Evolutionary conservation across 2,329 filamentous ascomycete genomes (phyloP).

Genomic region (Neurospora sp.): DNA sequence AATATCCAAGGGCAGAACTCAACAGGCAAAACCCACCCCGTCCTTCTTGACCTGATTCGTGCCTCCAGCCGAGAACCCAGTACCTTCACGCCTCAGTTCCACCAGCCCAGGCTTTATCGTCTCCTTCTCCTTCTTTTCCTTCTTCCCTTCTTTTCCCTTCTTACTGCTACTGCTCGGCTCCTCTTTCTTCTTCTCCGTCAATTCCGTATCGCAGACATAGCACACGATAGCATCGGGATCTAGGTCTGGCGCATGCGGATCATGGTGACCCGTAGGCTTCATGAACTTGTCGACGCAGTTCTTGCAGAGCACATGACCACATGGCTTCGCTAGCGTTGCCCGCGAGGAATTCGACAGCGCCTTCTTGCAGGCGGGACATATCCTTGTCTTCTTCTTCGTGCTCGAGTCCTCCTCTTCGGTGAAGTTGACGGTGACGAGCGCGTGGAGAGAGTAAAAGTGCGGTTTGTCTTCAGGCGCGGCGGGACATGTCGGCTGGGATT

Average conservation of each 20-base stretch:
- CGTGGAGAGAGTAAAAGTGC: conserved; percentile 71
- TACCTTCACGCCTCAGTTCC: conserved; percentile 75
- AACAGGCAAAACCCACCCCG: conserved; percentile 78
- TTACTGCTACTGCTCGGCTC: conserved; percentile 26
- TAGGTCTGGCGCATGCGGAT: conserved; percentile 49
- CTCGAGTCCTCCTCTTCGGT: conserved; percentile 54
- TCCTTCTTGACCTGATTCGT: conserved; percentile 70
- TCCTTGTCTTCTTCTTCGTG: conserved; percentile 30
- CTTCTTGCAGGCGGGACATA: conserved; percentile 84
- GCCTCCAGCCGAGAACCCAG: conserved; percentile 85
- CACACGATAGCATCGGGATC: conserved; percentile 48
- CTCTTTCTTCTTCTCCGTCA: conserved; percentile 43
- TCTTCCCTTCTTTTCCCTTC: conserved; percentile 18
- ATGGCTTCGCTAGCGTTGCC: conserved; percentile 75
- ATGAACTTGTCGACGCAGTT: conserved; percentile 80
- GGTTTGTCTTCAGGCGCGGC: conserved; percentile 55
- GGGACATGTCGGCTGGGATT: conserved; percentile 66
- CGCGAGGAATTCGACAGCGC: conserved; percentile 71
- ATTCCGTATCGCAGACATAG: conserved; percentile 76
- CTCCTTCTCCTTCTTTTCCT: conserved; percentile 38
- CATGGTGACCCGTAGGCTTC: conserved; percentile 42
- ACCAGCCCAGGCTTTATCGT: conserved; percentile 63
- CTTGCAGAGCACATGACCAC: conserved; percentile 85
- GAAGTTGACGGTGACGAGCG: conserved; percentile 68
- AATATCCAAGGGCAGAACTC: conserved; percentile 3